These are phyloP conservation scores for Draba incana DNA, from an alignment of 345 rosid species.

Conservation along the genomic window DNA sequence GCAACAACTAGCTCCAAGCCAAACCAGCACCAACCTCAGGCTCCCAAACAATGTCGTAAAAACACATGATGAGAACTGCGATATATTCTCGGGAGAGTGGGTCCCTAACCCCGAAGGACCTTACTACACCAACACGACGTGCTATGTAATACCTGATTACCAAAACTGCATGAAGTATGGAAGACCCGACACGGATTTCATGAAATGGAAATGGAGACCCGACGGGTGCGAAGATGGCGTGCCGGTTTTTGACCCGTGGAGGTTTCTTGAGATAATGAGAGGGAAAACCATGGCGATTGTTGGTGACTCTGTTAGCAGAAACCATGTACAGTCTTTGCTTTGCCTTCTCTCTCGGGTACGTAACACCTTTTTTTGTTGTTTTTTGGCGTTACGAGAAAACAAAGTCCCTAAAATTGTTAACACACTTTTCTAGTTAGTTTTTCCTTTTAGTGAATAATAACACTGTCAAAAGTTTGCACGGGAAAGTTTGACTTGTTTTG, in stretches of 20 bases:
- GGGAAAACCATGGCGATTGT: slow-evolving; percentile 85
- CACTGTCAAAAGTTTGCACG: no score
- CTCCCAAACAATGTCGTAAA: slow-evolving; percentile 23
- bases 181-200: slow-evolving; percentile 68
- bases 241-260: slow-evolving; percentile 67
- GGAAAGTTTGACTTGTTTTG: no score
- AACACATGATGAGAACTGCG: slow-evolving; percentile 42
- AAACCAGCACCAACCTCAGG: slow-evolving; percentile 22
- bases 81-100: slow-evolving; percentile 87
- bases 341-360: slow-evolving; percentile 86
- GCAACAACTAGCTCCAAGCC: slow-evolving; percentile 36
- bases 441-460: neutral
- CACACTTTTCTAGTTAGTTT: neutral
- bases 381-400: no score
- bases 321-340: slow-evolving; percentile 94
- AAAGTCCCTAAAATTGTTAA: no score
- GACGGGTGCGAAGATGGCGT: slow-evolving; percentile 60
- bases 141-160: slow-evolving; percentile 96
- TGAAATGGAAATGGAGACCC: slow-evolving; percentile 90
- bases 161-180: slow-evolving; percentile 95
- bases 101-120: slow-evolving; percentile 71
- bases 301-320: slow-evolving; percentile 87
- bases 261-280: slow-evolving; percentile 70
- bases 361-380: neutral
- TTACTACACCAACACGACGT: slow-evolving; percentile 80